phyloP scores from a whole-genome alignment of 192 early-diverging fungal genomes.

The Backusella macrospora region DNA sequence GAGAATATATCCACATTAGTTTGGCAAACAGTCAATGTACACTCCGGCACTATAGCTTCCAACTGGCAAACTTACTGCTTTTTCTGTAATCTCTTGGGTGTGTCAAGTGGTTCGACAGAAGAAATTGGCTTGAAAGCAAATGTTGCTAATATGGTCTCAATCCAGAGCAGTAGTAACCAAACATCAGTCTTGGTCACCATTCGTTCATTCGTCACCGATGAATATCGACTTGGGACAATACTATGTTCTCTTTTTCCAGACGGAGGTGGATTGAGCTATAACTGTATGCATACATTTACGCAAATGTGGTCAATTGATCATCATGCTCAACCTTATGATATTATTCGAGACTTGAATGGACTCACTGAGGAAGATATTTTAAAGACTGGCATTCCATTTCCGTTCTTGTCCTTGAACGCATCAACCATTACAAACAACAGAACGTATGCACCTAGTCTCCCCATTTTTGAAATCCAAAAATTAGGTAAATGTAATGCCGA shows the following conservation, averaged over 20 bases:
- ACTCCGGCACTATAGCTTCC: background rate
- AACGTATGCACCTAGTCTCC: background rate
- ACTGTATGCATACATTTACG: background rate
- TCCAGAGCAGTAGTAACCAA: background rate
- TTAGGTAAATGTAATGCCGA: background rate
- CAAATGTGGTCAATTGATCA: slow-evolving; percentile 6
- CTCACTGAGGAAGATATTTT: slow-evolving; percentile 4
- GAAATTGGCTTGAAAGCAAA: background rate
- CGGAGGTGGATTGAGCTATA: background rate
- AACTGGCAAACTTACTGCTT: background rate
- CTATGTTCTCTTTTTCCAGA: background rate
- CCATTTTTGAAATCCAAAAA: background rate
- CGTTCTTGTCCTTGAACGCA: background rate
- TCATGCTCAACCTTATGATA: background rate
- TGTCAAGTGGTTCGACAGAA: background rate
- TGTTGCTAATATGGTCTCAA: background rate
- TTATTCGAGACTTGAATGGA: background rate
- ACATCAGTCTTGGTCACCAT: slow-evolving; percentile 2
- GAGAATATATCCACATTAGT: background rate
- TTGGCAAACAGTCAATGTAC: slow-evolving; percentile 1
- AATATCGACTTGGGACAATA: background rate
- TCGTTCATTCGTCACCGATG: background rate
- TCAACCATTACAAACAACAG: background rate
- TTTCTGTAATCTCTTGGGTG: background rate
- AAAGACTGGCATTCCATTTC: slow-evolving; percentile 1